Percentiles rank a stretch among this genome's conserved stretches.
Evolutionary conservation across 208 protist genomes (phyloP).

Genomic region (Leishmania tarentolae): DNA sequence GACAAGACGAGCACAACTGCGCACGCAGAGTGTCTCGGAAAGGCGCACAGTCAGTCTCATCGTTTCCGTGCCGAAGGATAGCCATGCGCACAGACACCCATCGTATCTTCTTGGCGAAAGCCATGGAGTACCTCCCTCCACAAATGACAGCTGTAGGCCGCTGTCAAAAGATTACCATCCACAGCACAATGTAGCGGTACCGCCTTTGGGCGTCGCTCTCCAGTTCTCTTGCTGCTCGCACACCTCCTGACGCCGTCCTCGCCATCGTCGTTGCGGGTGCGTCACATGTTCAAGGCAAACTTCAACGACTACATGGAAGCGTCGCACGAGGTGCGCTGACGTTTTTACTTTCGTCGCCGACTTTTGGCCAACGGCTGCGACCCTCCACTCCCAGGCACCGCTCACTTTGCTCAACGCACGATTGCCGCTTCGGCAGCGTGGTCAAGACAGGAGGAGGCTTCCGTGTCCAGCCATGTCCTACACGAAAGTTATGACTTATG

Average conservation of each 20-base stretch:
- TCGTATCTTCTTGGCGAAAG: not conserved
- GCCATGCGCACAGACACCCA: not conserved
- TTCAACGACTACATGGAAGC: slow-evolving; percentile 90
- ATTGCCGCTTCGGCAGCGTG: slow-evolving; percentile 83
- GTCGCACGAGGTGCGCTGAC: slow-evolving; percentile 58
- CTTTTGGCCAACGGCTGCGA: slow-evolving; percentile 56
- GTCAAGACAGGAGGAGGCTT: slow-evolving; percentile 44
- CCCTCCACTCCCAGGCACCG: slow-evolving; percentile 40
- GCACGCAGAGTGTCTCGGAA: not conserved
- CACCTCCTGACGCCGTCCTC: not conserved
- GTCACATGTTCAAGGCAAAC: slow-evolving; percentile 57
- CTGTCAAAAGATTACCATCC: not conserved
- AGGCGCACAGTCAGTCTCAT: not conserved
- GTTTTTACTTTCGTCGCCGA: slow-evolving; percentile 57
- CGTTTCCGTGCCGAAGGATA: not conserved
- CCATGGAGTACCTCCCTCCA: too few species aligned
- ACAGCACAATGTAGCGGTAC: not conserved
- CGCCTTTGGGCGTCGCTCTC: not conserved
- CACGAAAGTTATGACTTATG: slow-evolving; percentile 92
- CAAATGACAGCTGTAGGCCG: too few species aligned
- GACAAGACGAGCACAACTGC: not conserved
- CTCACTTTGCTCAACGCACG: slow-evolving; percentile 87
- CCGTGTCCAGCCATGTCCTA: slow-evolving; percentile 63
- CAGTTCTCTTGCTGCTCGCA: not conserved
- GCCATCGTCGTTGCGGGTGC: not conserved